Evolutionary conservation across 2,329 filamentous ascomycete genomes (phyloP).

Genomic region (Cadophora sp.): DNA sequence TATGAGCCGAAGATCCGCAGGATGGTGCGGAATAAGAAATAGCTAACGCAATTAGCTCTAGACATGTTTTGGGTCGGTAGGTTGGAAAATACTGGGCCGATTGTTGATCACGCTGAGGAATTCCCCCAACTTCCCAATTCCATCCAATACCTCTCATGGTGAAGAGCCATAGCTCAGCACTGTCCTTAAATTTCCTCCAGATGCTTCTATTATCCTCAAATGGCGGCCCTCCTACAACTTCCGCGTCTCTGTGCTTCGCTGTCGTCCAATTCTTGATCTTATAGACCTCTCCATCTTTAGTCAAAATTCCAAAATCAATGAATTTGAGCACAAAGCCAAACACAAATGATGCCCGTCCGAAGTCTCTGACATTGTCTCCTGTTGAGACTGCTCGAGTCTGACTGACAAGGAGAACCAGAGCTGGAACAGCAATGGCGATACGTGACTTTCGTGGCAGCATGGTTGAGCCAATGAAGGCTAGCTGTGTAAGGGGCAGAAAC

Average conservation of each 20-base stretch:
- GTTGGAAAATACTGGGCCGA: background rate
- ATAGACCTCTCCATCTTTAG: slow-evolving; percentile 11
- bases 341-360: slow-evolving; percentile 5
- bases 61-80: no score
- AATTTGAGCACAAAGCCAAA: slow-evolving; percentile 21
- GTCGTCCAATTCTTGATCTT: background rate
- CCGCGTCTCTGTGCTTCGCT: background rate
- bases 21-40: slow-evolving; percentile 17
- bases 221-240: background rate
- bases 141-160: slow-evolving; percentile 22
- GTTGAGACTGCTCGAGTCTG: slow-evolving; percentile 1
- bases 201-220: background rate
- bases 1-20: slow-evolving; percentile 15
- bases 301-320: slow-evolving; percentile 21
- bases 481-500: slow-evolving; percentile 15
- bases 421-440: slow-evolving; percentile 7
- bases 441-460: slow-evolving; percentile 9
- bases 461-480: slow-evolving; percentile 1
- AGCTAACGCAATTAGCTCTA: background rate
- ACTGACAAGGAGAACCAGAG: slow-evolving; percentile 3
- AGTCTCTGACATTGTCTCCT: slow-evolving; percentile 20
- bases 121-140: slow-evolving; percentile 26
- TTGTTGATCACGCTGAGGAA: slow-evolving; percentile 15
- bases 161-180: slow-evolving; percentile 23
- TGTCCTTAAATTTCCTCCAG: slow-evolving; percentile 9